A percentile compares a stretch with the other conserved stretches of the same genome.
phyloP scores from a whole-genome alignment of 73 alveolate species.

The Tetrahymena thermophila region DNA sequence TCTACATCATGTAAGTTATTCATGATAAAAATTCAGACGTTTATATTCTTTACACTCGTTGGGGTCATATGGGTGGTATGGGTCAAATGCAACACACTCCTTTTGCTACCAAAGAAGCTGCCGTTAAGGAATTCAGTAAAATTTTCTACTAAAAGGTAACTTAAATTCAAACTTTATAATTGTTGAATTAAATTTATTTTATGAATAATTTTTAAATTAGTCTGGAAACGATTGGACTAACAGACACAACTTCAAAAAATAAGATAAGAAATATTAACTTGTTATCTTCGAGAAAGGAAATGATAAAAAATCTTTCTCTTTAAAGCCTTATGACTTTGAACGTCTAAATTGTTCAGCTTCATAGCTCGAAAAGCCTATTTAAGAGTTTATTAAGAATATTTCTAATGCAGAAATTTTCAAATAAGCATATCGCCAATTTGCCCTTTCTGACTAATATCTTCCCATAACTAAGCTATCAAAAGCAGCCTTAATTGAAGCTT shows the following conservation, averaged over 20 bases:
- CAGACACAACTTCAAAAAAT: constrained; percentile 22
- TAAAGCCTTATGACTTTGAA: constrained; percentile 22
- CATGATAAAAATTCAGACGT: constrained; percentile 89
- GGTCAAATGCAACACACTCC: constrained; percentile 97
- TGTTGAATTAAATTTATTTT: not conserved
- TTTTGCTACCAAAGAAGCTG: constrained; percentile 68
- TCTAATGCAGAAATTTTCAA: constrained; percentile 62
- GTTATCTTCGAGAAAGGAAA: not conserved
- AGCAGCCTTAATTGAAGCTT: constrained; percentile 49
- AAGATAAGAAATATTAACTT: constrained; percentile 23
- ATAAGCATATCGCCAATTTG: constrained; percentile 59
- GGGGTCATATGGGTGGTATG: constrained; percentile 96
- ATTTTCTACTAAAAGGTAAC: constrained; percentile 62
- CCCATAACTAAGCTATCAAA: constrained; percentile 52
- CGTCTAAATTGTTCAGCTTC: not conserved
- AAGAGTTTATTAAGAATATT: constrained; percentile 59
- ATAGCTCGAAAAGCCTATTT: constrained; percentile 18
- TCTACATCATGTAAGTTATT: constrained; percentile 89
- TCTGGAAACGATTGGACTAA: constrained; percentile 86
- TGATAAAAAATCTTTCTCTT: not conserved
- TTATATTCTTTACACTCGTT: constrained; percentile 89
- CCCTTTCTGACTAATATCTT: constrained; percentile 58
- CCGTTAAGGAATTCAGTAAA: constrained; percentile 77
- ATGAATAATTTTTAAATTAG: not conserved
- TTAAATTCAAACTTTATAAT: not conserved